phyloP scores from a whole-genome alignment of 1,284 basidiomycete genomes.

The Leccinum variabile region DNA sequence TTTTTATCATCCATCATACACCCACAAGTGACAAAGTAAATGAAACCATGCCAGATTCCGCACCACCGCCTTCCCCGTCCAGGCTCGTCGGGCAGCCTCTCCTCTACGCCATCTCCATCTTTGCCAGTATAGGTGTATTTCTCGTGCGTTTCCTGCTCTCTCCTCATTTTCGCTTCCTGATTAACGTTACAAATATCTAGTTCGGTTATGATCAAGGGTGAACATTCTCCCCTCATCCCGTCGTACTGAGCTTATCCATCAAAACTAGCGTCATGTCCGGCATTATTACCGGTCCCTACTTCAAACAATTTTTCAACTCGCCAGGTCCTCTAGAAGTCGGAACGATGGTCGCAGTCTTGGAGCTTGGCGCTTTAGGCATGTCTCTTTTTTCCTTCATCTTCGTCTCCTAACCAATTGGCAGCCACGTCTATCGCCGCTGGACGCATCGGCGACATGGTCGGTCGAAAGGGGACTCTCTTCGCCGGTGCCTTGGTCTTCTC shows the following conservation, averaged over 20 bases:
- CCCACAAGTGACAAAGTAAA: slow-evolving; percentile 27
- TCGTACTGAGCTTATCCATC: slow-evolving; percentile 32
- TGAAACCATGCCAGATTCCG: slow-evolving; percentile 47
- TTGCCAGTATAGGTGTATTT: slow-evolving; percentile 88
- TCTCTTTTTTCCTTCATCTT: slow-evolving; percentile 11
- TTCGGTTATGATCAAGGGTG: slow-evolving; percentile 96
- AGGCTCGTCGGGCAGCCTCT: slow-evolving; percentile 80
- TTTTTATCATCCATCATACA: slow-evolving; percentile 17
- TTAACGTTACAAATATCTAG: slow-evolving; percentile 39
- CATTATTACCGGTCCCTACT: slow-evolving; percentile 92
- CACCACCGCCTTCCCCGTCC: slow-evolving; percentile 36
- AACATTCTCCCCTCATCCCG: slow-evolving; percentile 1
- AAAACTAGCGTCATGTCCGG: slow-evolving; percentile 80
- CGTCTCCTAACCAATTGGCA: slow-evolving; percentile 34
- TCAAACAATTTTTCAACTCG: slow-evolving; percentile 79
- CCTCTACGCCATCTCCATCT: slow-evolving; percentile 80
- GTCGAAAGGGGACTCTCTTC: slow-evolving; percentile 86
- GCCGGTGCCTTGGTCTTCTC: slow-evolving; percentile 87
- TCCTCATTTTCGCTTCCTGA: not conserved
- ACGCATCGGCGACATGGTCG: slow-evolving; percentile 83
- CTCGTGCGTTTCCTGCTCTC: slow-evolving; percentile 51
- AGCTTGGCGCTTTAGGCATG: slow-evolving; percentile 89
- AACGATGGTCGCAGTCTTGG: slow-evolving; percentile 91
- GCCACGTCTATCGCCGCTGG: slow-evolving; percentile 92
- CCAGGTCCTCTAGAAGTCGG: slow-evolving; percentile 71